These are phyloP conservation scores for Parasitella parasitica DNA, from an alignment of 371 early-diverging fungal species.

Conservation along the genomic window DNA sequence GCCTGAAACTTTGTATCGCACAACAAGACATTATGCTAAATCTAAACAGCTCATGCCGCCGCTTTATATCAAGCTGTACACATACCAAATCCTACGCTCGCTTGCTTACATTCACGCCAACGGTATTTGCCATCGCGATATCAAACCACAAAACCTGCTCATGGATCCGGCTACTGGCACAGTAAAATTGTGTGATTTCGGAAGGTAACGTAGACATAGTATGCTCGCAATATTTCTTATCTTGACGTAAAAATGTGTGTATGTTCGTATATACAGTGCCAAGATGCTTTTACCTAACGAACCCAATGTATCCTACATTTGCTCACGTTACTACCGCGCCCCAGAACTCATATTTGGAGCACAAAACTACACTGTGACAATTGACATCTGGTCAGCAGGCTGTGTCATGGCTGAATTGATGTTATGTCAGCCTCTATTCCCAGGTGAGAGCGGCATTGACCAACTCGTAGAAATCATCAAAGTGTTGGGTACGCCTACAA, in stretches of 20 bases:
- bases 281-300: conserved; percentile 93
- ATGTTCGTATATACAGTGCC: conserved; percentile 57
- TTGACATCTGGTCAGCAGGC: conserved; percentile 98
- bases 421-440: conserved; percentile 95
- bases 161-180: conserved; percentile 78
- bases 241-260: too few relatives aligned
- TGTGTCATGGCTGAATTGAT: conserved; percentile 99
- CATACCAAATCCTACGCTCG: conserved; percentile 95
- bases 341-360: conserved; percentile 98
- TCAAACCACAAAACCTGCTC: conserved; percentile 77
- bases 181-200: conserved; percentile 98
- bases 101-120: conserved; percentile 94
- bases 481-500: conserved; percentile 98
- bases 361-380: conserved; percentile 88
- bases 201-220: conserved; percentile 68
- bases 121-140: conserved; percentile 66
- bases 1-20: conserved; percentile 86
- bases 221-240: neutral
- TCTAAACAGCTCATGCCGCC: conserved; percentile 89
- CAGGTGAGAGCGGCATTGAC: conserved; percentile 99
- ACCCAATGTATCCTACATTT: conserved; percentile 97
- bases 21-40: conserved; percentile 78
- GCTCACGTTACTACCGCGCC: conserved; percentile 98
- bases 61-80: conserved; percentile 88
- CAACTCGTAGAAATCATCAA: conserved; percentile 99